A percentile compares a stretch with the other conserved stretches of the same genome.
Conservation (phyloP, 2,329 filamentous ascomycete genomes). For the Microcyclosporella mali region DNA sequence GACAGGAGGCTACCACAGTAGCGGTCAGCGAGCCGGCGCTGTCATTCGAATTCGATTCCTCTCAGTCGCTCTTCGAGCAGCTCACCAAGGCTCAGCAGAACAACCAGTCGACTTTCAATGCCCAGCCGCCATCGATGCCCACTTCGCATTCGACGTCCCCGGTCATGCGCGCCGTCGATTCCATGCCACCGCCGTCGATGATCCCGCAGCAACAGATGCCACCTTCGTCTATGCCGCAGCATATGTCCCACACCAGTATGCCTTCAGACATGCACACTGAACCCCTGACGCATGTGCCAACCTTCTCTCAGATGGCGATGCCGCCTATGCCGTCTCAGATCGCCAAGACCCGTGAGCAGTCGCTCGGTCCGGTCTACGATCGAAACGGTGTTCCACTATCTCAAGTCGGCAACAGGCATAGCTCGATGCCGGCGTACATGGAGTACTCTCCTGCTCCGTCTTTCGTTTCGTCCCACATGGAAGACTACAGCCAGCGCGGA, state of each 20-base stretch:
- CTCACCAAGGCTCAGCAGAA: slow-evolving; percentile 98
- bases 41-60: slow-evolving; percentile 98
- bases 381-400: slow-evolving; percentile 81
- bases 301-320: slow-evolving; percentile 70
- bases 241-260: slow-evolving; percentile 28
- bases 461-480: slow-evolving; percentile 96
- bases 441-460: slow-evolving; percentile 98
- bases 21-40: slow-evolving; percentile 94
- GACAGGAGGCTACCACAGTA: slow-evolving; percentile 92
- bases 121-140: slow-evolving; percentile 32
- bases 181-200: slow-evolving; percentile 88
- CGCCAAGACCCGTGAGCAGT: slow-evolving; percentile 78
- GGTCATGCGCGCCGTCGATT: slow-evolving; percentile 82
- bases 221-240: slow-evolving; percentile 25
- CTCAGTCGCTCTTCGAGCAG: slow-evolving; percentile 97
- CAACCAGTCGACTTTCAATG: slow-evolving; percentile 83
- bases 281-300: slow-evolving; percentile 53
- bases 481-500: slow-evolving; percentile 94
- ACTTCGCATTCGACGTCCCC: slow-evolving; percentile 82
- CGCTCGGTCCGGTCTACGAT: slow-evolving; percentile 73
- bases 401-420: slow-evolving; percentile 82
- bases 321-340: slow-evolving; percentile 63
- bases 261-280: slow-evolving; percentile 54
- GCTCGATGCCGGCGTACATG: slow-evolving; percentile 97
- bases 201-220: slow-evolving; percentile 46